Evolutionary conservation across 768 basidiomycete genomes (phyloP).

Genomic region (Tylopilus subfusipes): DNA sequence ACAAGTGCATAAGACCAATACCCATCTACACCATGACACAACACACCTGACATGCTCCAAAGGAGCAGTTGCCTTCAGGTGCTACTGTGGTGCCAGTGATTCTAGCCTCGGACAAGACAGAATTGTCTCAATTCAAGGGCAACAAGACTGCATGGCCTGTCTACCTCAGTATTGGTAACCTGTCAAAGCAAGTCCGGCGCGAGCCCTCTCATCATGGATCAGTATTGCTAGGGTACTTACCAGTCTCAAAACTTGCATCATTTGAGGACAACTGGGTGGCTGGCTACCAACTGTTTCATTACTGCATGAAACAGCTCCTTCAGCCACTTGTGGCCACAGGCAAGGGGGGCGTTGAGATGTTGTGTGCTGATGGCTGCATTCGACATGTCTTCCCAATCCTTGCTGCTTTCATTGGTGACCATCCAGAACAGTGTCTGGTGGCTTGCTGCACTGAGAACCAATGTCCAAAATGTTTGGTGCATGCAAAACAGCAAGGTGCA

Average conservation of each 20-base stretch:
- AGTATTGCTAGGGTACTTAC: not conserved
- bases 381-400: not conserved
- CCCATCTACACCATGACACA: no score
- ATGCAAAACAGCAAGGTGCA: not conserved
- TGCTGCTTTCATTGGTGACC: not conserved
- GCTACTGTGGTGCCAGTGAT: not conserved
- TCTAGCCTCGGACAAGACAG: not conserved
- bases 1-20: no score
- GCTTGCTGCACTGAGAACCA: not conserved
- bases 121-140: not conserved
- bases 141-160: constrained; percentile 5
- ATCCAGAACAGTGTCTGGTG: constrained; percentile 2
- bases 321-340: not conserved
- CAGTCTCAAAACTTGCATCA: not conserved
- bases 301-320: not conserved
- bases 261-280: not conserved
- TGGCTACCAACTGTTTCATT: not conserved
- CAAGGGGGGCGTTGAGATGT: not conserved
- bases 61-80: no score
- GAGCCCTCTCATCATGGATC: not conserved
- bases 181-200: not conserved
- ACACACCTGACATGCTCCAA: no score
- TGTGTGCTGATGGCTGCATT: not conserved
- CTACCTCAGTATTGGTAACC: not conserved
- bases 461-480: not conserved